Conservation (phyloP, 169 alveolate species). For the Cryptosporidium xiaoi region DNA sequence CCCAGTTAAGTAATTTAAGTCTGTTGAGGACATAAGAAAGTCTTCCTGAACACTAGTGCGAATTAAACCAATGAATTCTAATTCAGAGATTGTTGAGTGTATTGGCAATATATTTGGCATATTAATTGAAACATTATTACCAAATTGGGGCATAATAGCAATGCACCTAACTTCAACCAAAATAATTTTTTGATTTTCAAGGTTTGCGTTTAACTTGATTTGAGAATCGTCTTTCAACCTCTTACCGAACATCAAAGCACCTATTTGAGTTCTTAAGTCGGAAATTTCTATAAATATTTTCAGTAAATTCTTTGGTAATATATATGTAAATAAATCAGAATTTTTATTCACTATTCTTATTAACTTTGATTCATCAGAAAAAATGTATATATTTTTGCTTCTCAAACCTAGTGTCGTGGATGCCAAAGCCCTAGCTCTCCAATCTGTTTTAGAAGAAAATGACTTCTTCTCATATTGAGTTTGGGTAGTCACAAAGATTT, state of each 20-base stretch:
- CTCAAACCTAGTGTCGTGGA: slow-evolving; percentile 97
- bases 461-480: slow-evolving; percentile 98
- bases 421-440: slow-evolving; percentile 99
- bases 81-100: slow-evolving; percentile 77
- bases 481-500: slow-evolving; percentile 95
- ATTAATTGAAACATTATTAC: slow-evolving; percentile 93
- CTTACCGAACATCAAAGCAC: slow-evolving; percentile 96
- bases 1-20: slow-evolving; percentile 28
- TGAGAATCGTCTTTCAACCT: slow-evolving; percentile 66
- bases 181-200: slow-evolving; percentile 60
- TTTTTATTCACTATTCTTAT: slow-evolving; percentile 54
- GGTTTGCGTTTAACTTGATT: background rate
- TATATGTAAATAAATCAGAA: slow-evolving; percentile 90
- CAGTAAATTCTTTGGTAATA: slow-evolving; percentile 97
- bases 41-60: slow-evolving; percentile 49
- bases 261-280: slow-evolving; percentile 98
- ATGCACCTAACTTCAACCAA: slow-evolving; percentile 94
- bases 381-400: slow-evolving; percentile 95
- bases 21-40: background rate
- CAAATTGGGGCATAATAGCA: slow-evolving; percentile 98
- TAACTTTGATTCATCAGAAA: slow-evolving; percentile 84
- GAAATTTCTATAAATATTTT: slow-evolving; percentile 96
- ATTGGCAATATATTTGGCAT: slow-evolving; percentile 93
- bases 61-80: slow-evolving; percentile 50
- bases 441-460: slow-evolving; percentile 97